Percentiles rank a stretch among this genome's conserved stretches.
Evolutionary conservation across 2,329 filamentous ascomycete genomes (phyloP).

Genomic region (Arthrobotrys entomopaga): DNA sequence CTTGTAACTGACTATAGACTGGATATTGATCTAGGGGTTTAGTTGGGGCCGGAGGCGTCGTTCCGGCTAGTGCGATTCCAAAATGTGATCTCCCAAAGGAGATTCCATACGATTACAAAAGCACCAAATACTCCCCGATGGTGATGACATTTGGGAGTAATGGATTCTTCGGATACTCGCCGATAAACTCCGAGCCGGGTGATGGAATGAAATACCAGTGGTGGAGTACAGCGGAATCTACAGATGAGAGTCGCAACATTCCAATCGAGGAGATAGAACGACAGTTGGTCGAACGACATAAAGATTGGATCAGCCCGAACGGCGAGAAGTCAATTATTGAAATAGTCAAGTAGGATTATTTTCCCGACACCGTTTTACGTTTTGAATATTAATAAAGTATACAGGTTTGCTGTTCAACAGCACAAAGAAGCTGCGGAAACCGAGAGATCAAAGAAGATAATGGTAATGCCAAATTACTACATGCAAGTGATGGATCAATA

Average conservation of each 20-base stretch:
- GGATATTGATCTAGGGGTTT: slow-evolving; percentile 16
- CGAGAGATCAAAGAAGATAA: slow-evolving; percentile 34
- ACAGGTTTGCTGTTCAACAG: slow-evolving; percentile 40
- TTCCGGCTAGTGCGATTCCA: slow-evolving; percentile 40
- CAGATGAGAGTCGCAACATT: slow-evolving; percentile 33
- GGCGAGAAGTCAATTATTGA: slow-evolving; percentile 38
- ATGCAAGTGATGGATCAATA: slow-evolving; percentile 45
- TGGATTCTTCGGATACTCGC: slow-evolving; percentile 53
- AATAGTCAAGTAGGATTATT: slow-evolving; percentile 25
- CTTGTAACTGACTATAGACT: background rate
- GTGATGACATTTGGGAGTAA: slow-evolving; percentile 52
- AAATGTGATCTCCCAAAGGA: slow-evolving; percentile 41
- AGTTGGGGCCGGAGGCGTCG: slow-evolving; percentile 38
- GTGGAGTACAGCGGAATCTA: slow-evolving; percentile 53
- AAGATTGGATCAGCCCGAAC: slow-evolving; percentile 43
- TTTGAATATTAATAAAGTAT: background rate
- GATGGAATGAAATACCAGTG: slow-evolving; percentile 49
- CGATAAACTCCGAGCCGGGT: slow-evolving; percentile 33
- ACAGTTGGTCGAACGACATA: slow-evolving; percentile 42
- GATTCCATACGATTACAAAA: slow-evolving; percentile 50
- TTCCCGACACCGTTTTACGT: background rate
- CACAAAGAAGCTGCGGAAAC: slow-evolving; percentile 37
- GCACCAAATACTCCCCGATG: slow-evolving; percentile 36
- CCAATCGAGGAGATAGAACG: slow-evolving; percentile 44
- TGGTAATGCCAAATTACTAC: slow-evolving; percentile 51